Conservation (phyloP, 1,284 basidiomycete species). For the Termitomyces sp. region DNA sequence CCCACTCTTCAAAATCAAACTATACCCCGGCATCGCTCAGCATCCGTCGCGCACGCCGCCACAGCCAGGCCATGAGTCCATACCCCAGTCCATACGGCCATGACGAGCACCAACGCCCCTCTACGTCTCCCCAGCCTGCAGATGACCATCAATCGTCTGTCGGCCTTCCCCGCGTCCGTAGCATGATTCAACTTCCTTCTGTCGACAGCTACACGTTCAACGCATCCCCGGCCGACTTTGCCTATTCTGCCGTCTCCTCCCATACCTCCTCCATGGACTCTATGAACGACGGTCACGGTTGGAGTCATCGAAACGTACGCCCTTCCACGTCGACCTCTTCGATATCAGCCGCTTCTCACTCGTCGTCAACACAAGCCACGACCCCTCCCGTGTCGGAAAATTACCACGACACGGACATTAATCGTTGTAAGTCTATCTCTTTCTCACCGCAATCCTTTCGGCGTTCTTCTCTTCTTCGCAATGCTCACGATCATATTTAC, state of each 20-base stretch:
- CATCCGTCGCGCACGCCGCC: conserved; percentile 64
- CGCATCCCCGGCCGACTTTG: conserved; percentile 67
- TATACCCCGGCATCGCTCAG: conserved; percentile 53
- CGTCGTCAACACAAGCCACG: conserved; percentile 71
- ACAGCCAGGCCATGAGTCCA: conserved; percentile 79
- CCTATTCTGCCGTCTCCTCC: conserved; percentile 59
- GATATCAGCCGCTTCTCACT: conserved; percentile 64
- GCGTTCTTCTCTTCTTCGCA: conserved; percentile 8
- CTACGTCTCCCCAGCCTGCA: conserved; percentile 65
- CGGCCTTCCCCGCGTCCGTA: conserved; percentile 62
- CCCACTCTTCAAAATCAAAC: conserved; percentile 55
- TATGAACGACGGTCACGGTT: conserved; percentile 36
- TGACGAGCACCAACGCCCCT: conserved; percentile 58
- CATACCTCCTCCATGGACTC: conserved; percentile 44
- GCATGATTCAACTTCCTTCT: conserved; percentile 72
- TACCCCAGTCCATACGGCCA: conserved; percentile 77
- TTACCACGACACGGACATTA: conserved; percentile 65
- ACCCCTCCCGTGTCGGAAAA: conserved; percentile 70
- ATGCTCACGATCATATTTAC: conserved; percentile 30
- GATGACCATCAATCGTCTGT: conserved; percentile 41
- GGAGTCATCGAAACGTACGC: conserved; percentile 44
- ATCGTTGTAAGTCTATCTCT: conserved; percentile 61
- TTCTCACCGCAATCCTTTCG: conserved; percentile 18
- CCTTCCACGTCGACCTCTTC: conserved; percentile 73
- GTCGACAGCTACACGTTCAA: conserved; percentile 64